Evolutionary conservation across 2,329 filamentous ascomycete genomes (phyloP).

Genomic region (Penicillium sp.): DNA sequence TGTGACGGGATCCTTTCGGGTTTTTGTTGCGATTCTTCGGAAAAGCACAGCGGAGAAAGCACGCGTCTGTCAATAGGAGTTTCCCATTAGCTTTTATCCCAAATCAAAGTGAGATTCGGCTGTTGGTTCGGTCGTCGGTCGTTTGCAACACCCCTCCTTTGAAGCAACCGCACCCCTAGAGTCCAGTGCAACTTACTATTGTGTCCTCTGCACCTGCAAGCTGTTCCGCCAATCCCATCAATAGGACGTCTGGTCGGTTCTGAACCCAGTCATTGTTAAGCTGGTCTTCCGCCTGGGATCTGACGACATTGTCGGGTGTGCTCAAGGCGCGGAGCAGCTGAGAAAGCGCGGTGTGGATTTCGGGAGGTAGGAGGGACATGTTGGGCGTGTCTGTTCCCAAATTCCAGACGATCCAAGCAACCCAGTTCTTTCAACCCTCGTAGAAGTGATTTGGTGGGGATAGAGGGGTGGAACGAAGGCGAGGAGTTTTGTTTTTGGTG

Average conservation of each 20-base stretch:
- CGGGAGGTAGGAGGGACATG: slow-evolving; percentile 84
- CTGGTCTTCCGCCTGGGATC: slow-evolving; percentile 84
- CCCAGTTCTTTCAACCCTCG: slow-evolving; percentile 22
- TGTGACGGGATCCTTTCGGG: slow-evolving; percentile 68
- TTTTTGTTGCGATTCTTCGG: slow-evolving; percentile 86
- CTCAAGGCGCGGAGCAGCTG: slow-evolving; percentile 87
- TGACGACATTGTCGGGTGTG: slow-evolving; percentile 81
- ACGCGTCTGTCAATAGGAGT: slow-evolving; percentile 62
- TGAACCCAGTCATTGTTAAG: slow-evolving; percentile 87
- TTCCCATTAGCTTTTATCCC: slow-evolving; percentile 6
- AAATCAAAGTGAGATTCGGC: not conserved
- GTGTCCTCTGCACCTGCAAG: slow-evolving; percentile 74
- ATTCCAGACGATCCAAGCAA: slow-evolving; percentile 28
- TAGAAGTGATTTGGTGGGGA: slow-evolving; percentile 16
- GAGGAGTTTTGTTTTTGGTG: slow-evolving; percentile 34
- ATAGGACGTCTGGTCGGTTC: slow-evolving; percentile 76
- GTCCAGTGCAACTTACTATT: slow-evolving; percentile 56
- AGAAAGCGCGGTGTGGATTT: slow-evolving; percentile 79
- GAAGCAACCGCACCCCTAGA: slow-evolving; percentile 3
- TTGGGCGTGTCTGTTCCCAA: slow-evolving; percentile 35
- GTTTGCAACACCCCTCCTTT: not conserved
- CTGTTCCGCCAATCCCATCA: slow-evolving; percentile 95
- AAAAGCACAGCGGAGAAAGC: slow-evolving; percentile 94
- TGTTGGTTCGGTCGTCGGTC: not conserved
- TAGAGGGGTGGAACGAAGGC: slow-evolving; percentile 19